Conservation (phyloP, 2,329 filamentous ascomycete genomes). For the Myotisia sp. region DNA sequence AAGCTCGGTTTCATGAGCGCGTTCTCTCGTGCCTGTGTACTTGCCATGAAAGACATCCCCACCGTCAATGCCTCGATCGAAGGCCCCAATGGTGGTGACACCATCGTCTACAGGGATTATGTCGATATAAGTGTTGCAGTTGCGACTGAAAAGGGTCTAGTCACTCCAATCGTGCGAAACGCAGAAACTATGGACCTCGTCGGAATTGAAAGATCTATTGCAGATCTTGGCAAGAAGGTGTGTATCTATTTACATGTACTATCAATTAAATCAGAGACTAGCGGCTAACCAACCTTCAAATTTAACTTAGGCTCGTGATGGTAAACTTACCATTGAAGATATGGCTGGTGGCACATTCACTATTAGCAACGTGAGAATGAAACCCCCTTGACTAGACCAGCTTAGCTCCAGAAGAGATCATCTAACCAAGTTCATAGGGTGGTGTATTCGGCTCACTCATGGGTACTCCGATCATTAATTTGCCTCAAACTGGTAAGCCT, state of each 20-base stretch:
- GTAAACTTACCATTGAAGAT: conserved; percentile 95
- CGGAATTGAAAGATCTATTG: conserved; percentile 78
- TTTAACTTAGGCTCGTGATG: conserved; percentile 70
- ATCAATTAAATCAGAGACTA: conserved; percentile 3
- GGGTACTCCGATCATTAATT: conserved; percentile 97
- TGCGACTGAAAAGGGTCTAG: conserved; percentile 90
- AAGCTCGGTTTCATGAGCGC: conserved; percentile 99
- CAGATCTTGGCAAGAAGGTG: conserved; percentile 91
- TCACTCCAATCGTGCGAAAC: conserved; percentile 92
- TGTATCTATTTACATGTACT: background rate
- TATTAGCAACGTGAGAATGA: conserved; percentile 60
- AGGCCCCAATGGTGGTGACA: conserved; percentile 85
- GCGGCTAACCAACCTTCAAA: conserved; percentile 11
- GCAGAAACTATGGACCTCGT: conserved; percentile 78
- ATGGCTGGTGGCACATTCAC: conserved; percentile 98
- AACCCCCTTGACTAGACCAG: background rate
- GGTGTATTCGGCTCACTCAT: conserved; percentile 94
- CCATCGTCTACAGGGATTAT: conserved; percentile 95
- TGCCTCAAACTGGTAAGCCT: conserved; percentile 60
- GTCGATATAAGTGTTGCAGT: conserved; percentile 96
- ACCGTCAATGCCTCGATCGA: conserved; percentile 95
- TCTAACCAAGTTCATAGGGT: conserved; percentile 33
- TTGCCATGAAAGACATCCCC: conserved; percentile 91
- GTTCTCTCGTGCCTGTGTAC: conserved; percentile 75
- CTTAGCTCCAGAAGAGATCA: too few relatives aligned